Conservation (phyloP, 768 basidiomycete genomes). For the Calvatia gigantea region DNA sequence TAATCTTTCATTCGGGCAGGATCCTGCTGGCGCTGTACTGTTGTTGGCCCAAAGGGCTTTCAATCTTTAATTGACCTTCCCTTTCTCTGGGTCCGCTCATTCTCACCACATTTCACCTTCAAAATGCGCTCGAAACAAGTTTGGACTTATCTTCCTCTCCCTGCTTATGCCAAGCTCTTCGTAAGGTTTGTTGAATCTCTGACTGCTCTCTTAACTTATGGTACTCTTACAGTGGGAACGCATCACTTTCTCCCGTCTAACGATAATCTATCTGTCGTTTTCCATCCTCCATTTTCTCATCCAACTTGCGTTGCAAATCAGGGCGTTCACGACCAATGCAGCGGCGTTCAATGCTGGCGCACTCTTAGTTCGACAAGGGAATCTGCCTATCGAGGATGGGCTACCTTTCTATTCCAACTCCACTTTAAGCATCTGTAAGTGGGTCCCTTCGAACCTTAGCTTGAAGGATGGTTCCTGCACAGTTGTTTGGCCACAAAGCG, state of each 20-base stretch:
- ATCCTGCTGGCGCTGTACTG: background rate
- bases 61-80: background rate
- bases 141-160: conserved; percentile 30
- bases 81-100: background rate
- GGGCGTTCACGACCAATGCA: conserved; percentile 63
- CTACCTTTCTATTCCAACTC: conserved; percentile 47
- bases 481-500: conserved; percentile 46
- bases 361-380: conserved; percentile 45
- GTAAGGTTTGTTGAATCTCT: conserved; percentile 25
- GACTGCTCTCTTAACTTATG: conserved; percentile 18
- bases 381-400: conserved; percentile 42
- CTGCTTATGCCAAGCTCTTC: conserved; percentile 32
- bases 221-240: conserved; percentile 54
- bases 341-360: conserved; percentile 51
- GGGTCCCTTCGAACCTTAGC: conserved; percentile 42
- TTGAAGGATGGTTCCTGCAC: conserved; percentile 38
- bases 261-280: conserved; percentile 63
- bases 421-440: conserved; percentile 56
- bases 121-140: conserved; percentile 25
- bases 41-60: conserved; percentile 3
- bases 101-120: background rate
- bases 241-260: conserved; percentile 64
- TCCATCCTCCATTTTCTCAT: conserved; percentile 62
- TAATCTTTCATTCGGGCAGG: background rate
- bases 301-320: conserved; percentile 66